Conservation (phyloP, 805 yeast species). For the Kockiozyma suomiensis region DNA sequence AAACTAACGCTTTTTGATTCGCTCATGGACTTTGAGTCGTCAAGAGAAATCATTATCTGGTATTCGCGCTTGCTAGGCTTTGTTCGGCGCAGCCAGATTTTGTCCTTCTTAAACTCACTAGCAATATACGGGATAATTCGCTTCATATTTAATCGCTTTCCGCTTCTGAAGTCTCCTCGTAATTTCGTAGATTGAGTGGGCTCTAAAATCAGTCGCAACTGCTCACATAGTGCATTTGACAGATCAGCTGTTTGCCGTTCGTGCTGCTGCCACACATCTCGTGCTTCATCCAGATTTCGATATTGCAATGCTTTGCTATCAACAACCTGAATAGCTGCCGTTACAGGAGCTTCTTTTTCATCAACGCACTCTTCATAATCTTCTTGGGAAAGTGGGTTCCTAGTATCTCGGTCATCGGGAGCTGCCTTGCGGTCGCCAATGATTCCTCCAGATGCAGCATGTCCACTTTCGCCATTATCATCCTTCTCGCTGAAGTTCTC, state of each 20-base stretch:
- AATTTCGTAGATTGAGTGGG: slow-evolving; percentile 96
- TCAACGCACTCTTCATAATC: slow-evolving; percentile 35
- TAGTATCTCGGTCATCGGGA: slow-evolving; percentile 26
- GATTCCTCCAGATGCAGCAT: slow-evolving; percentile 50
- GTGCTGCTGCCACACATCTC: slow-evolving; percentile 78
- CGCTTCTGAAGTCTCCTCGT: slow-evolving; percentile 94
- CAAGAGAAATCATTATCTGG: slow-evolving; percentile 96
- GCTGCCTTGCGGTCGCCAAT: slow-evolving; percentile 50
- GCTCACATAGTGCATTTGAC: slow-evolving; percentile 87
- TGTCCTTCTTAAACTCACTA: slow-evolving; percentile 93
- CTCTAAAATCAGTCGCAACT: slow-evolving; percentile 85
- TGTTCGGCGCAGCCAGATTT: slow-evolving; percentile 96
- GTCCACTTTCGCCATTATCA: slow-evolving; percentile 13
- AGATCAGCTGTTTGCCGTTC: slow-evolving; percentile 86
- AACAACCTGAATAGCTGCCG: slow-evolving; percentile 15
- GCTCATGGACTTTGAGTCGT: slow-evolving; percentile 96
- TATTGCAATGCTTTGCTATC: slow-evolving; percentile 8
- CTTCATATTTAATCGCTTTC: slow-evolving; percentile 96
- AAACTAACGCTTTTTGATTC: slow-evolving; percentile 87
- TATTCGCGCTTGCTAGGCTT: slow-evolving; percentile 97
- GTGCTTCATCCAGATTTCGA: slow-evolving; percentile 66
- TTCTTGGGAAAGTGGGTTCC: slow-evolving; percentile 46
- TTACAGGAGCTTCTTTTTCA: slow-evolving; percentile 37
- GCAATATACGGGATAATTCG: slow-evolving; percentile 97
- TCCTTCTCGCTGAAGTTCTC: too few species aligned